Evolutionary conservation across 768 basidiomycete species (phyloP).

Genomic region (Hericium alpestre): DNA sequence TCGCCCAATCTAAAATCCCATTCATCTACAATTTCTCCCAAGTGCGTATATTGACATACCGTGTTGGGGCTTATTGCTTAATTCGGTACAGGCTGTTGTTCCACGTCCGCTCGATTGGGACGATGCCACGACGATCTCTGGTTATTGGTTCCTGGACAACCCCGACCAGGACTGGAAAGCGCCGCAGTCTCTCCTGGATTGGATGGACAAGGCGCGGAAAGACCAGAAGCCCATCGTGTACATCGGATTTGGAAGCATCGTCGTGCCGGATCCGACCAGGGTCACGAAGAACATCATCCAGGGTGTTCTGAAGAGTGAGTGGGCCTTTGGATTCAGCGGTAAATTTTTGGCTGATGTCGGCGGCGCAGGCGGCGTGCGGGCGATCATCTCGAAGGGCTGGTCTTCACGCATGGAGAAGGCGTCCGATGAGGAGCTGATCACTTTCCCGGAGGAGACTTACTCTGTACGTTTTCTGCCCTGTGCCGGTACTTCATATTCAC

Average conservation of each 20-base stretch:
- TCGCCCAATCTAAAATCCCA: constrained; percentile 48
- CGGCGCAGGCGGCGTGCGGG: constrained; percentile 43
- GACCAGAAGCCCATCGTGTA: constrained; percentile 57
- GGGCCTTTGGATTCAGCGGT: background rate
- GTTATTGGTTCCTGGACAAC: constrained; percentile 63
- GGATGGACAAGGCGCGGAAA: constrained; percentile 42
- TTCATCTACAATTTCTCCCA: constrained; percentile 64
- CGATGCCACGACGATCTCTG: constrained; percentile 44
- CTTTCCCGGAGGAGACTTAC: constrained; percentile 43
- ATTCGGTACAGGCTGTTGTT: constrained; percentile 35
- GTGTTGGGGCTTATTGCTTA: background rate
- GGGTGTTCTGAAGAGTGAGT: constrained; percentile 48
- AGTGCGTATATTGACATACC: constrained; percentile 16
- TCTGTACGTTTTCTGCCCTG: constrained; percentile 18
- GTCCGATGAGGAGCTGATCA: constrained; percentile 27
- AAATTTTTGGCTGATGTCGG: background rate
- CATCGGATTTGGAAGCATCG: constrained; percentile 63
- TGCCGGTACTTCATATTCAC: background rate
- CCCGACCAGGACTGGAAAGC: constrained; percentile 50
- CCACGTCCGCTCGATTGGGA: constrained; percentile 65
- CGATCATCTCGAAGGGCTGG: constrained; percentile 64
- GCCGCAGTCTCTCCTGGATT: constrained; percentile 36
- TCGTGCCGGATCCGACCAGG: constrained; percentile 46
- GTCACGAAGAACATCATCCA: constrained; percentile 47
- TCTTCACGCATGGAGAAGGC: constrained; percentile 41